Evolutionary conservation across 495 filamentous ascomycete species (phyloP).

Genomic region (Entonaema liquescens): DNA sequence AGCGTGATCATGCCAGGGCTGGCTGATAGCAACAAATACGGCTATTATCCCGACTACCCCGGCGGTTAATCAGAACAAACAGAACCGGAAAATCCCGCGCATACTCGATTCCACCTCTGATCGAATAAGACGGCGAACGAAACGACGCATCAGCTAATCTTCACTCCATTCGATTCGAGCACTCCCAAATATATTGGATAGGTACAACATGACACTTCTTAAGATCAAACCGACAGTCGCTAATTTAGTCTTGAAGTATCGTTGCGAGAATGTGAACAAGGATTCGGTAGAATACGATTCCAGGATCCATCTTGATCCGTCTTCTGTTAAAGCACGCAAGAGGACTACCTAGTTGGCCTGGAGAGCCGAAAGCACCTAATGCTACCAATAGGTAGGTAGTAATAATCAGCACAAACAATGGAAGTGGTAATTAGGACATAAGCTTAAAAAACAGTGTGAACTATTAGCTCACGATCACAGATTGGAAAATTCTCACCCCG

Average conservation of each 20-base stretch:
- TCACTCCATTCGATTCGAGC: neutral
- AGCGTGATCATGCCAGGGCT: neutral
- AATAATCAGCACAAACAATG: neutral
- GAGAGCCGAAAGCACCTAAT: neutral
- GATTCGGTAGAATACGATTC: neutral
- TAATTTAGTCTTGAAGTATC: neutral
- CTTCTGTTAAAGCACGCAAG: neutral
- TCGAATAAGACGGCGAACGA: neutral
- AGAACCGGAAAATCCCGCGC: neutral
- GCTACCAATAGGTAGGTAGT: neutral
- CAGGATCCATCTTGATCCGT: neutral
- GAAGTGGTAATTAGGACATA: neutral
- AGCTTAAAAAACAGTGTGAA: neutral
- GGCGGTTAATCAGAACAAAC: neutral
- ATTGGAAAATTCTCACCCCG: neutral
- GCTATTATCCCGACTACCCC: neutral
- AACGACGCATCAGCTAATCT: neutral
- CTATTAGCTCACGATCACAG: neutral
- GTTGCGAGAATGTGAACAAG: neutral
- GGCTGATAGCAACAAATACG: neutral
- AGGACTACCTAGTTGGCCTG: neutral
- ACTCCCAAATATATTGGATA: neutral
- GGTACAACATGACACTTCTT: neutral
- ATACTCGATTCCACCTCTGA: neutral
- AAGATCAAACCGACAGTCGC: neutral